Evolutionary conservation across 108 stramenopile species (phyloP), one percentile per base, ranked within the genome.

Genomic region (Bacterosira constricta): DNA sequence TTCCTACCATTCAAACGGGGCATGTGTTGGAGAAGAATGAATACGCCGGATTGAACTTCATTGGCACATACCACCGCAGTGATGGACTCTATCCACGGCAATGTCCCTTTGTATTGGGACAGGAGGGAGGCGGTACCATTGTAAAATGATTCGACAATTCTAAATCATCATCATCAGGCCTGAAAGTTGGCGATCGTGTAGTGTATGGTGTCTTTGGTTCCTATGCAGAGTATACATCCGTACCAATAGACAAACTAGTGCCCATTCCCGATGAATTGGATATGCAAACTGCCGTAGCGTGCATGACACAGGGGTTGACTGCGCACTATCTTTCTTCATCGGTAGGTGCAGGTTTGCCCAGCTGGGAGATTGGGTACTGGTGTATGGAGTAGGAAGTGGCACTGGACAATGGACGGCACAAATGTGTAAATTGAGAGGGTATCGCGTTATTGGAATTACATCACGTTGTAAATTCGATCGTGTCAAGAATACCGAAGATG

Each of bases 331-430:
- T 93, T 4, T 81, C 83, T 21, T 66, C 86, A 3, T 85, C 86
- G 59, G 85, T 88, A 13, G 88, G 89, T 18, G 84, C 86, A 4
- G 83, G 85, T 75, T 93, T 32, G 87, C 86, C 77, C 63, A 82
- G 46, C 58, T 52, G 4, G 92, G 92, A 4, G 89, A 93, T 62
- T 93, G 92, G 92, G 81, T 81, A 18, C 51, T 93, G 26, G 82
- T 93, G 47, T 86, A 93, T 66, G 86, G 88, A 38, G 92, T 90
- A 35, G 95, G 87, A 3, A 85, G 91, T 26, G 95, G 90, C 23
- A 93, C 95, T 11, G 85, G 91, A 60, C 91, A 93, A 69, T 89
- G 90, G 86, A 88, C 91, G 7, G 90, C 89, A 13, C 91, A 91
- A 70, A 91, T 96, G 87, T 89, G 89, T 62, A 86, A 88, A 78